Conservation (phyloP, 2,329 filamentous ascomycete genomes). For the Colletotrichum sp. region DNA sequence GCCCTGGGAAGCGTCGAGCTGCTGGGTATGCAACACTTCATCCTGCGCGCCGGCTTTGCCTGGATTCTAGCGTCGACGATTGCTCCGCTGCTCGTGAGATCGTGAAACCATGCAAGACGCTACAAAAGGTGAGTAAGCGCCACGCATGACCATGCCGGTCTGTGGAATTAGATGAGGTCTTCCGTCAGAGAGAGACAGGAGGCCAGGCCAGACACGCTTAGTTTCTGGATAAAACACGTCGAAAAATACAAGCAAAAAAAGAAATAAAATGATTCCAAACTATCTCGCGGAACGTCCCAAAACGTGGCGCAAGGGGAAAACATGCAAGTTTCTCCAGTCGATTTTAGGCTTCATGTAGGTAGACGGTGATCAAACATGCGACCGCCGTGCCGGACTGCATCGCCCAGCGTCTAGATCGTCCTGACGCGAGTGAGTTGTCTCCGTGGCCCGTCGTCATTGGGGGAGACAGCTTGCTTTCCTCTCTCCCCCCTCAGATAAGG, state of each 20-base stretch:
- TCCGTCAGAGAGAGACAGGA: not conserved
- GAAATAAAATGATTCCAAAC: not conserved
- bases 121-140: not conserved
- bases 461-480: not conserved
- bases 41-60: slow-evolving; percentile 35
- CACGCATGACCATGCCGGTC: not conserved
- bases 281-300: not conserved
- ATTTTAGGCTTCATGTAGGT: not conserved
- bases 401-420: not conserved
- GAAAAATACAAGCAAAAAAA: not conserved
- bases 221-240: not conserved
- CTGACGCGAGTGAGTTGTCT: not conserved
- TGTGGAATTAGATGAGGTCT: not conserved
- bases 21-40: slow-evolving; percentile 35
- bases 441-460: slow-evolving; percentile 5
- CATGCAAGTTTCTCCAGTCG: not conserved
- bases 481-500: not conserved
- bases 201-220: not conserved
- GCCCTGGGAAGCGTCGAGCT: slow-evolving; percentile 40
- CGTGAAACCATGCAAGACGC: not conserved
- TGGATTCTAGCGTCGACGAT: slow-evolving; percentile 32
- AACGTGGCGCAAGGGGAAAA: not conserved
- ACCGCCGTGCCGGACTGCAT: not conserved
- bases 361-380: slow-evolving; percentile 1
- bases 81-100: not conserved